A percentile compares a stretch with the other conserved stretches of the same genome.
These are phyloP conservation scores for Skeletonema menzelii DNA, from an alignment of 108 stramenopile species.

Conservation along the genomic window DNA sequence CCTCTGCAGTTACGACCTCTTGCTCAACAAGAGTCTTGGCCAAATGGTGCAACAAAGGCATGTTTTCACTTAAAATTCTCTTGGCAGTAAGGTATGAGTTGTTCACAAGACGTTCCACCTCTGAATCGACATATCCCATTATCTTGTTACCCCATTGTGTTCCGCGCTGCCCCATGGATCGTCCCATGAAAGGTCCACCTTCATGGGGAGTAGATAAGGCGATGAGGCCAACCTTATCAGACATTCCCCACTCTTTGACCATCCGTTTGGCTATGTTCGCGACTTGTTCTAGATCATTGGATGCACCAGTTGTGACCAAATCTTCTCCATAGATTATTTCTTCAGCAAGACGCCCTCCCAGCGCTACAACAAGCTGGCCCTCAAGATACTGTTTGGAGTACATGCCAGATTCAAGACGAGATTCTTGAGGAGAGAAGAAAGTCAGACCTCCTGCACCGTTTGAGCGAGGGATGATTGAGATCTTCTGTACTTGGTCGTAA, in stretches of 20 bases:
- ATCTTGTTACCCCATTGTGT: constrained; percentile 78
- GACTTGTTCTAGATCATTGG: constrained; percentile 96
- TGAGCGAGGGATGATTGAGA: constrained; percentile 92
- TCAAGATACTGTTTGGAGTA: constrained; percentile 93
- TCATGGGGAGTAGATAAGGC: constrained; percentile 66
- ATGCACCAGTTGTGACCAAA: constrained; percentile 95
- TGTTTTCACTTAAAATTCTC: constrained; percentile 80
- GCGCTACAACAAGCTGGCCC: constrained; percentile 91
- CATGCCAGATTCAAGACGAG: constrained; percentile 89
- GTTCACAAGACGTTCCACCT: constrained; percentile 94
- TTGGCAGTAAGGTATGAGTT: constrained; percentile 90
- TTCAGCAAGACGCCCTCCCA: constrained; percentile 97
- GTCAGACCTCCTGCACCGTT: constrained; percentile 94
- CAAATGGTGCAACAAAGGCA: constrained; percentile 88
- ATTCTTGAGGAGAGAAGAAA: constrained; percentile 93
- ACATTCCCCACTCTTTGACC: constrained; percentile 98
- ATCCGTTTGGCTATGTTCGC: constrained; percentile 93
- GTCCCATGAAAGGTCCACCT: constrained; percentile 80
- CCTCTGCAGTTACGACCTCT: constrained; percentile 93
- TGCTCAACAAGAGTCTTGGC: constrained; percentile 81
- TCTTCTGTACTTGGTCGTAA: constrained; percentile 97
- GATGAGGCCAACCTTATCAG: constrained; percentile 88
- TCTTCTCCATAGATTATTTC: constrained; percentile 96
- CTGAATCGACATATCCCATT: constrained; percentile 73
- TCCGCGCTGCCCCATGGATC: constrained; percentile 45